Conservation (phyloP, 495 filamentous ascomycete genomes). For the Xanthoparmelia taractica region DNA sequence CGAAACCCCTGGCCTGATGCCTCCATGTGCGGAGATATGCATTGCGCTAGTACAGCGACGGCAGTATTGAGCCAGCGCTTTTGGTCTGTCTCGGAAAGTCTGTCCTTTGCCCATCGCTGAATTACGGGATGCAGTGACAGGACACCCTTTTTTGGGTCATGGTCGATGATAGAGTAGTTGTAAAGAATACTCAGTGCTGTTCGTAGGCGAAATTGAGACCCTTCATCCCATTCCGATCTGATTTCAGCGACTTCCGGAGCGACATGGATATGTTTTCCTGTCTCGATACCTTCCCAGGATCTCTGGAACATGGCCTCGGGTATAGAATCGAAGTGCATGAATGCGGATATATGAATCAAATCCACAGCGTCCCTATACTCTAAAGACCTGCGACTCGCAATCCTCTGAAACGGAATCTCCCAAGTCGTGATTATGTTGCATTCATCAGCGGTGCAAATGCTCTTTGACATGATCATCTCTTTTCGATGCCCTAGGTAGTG, state of each 20-base stretch:
- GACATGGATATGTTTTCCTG: no score
- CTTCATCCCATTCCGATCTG: constrained; percentile 14
- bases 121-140: constrained; percentile 32
- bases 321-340: no score
- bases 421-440: constrained; percentile 28
- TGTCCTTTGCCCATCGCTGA: constrained; percentile 30
- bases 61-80: constrained; percentile 8
- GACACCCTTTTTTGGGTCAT: constrained; percentile 17
- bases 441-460: constrained; percentile 17
- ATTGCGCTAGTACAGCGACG: constrained; percentile 20
- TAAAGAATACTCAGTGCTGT: constrained; percentile 24
- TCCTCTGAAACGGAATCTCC: constrained; percentile 27
- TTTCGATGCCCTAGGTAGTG: constrained; percentile 23
- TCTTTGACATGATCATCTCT: constrained; percentile 11
- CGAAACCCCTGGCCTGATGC: constrained; percentile 17
- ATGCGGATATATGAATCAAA: constrained; percentile 23
- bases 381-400: constrained; percentile 19
- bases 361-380: constrained; percentile 24
- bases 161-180: constrained; percentile 26
- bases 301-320: no score
- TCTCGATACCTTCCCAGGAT: no score
- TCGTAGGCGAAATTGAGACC: constrained; percentile 23
- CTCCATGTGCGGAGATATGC: constrained; percentile 22
- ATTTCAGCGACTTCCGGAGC: constrained; percentile 20
- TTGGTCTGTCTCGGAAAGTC: constrained; percentile 20